Conservation (phyloP, 2,329 filamentous ascomycete genomes). For the Ophiobolus disseminans region DNA sequence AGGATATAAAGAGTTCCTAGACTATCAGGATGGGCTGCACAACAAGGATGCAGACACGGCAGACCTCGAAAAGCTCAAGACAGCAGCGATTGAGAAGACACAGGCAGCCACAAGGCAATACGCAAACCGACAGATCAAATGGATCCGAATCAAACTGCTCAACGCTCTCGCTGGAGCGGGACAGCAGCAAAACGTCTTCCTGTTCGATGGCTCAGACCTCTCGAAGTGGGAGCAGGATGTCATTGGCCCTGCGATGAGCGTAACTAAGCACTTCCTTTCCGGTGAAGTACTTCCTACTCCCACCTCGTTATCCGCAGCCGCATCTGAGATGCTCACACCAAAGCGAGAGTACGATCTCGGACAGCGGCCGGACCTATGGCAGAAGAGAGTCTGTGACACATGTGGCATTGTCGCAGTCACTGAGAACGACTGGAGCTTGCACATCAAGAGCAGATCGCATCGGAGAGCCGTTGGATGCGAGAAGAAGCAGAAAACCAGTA, state of each 20-base stretch:
- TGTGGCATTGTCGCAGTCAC: conserved; percentile 68
- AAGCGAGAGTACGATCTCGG: conserved; percentile 60
- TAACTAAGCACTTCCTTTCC: conserved; percentile 70
- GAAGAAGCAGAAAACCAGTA: conserved; percentile 35
- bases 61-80: conserved; percentile 64
- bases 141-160: conserved; percentile 85
- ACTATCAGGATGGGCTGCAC: conserved; percentile 62
- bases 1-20: conserved; percentile 88
- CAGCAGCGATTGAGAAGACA: conserved; percentile 72
- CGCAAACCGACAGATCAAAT: conserved; percentile 81
- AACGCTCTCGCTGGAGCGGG: conserved; percentile 67
- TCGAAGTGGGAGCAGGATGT: conserved; percentile 69
- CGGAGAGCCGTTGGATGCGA: conserved; percentile 42
- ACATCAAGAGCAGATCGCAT: conserved; percentile 64
- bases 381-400: conserved; percentile 69
- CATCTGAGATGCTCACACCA: conserved; percentile 63
- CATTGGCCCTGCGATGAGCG: conserved; percentile 65
- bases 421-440: conserved; percentile 64
- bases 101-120: conserved; percentile 88
- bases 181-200: conserved; percentile 67
- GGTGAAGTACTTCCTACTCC: conserved; percentile 61
- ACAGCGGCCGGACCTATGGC: conserved; percentile 54
- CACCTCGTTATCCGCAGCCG: conserved; percentile 61
- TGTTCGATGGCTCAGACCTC: conserved; percentile 81
- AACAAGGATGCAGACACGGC: conserved; percentile 32